A percentile compares a stretch with the other conserved stretches of the same genome.
Conservation (phyloP, 2,329 filamentous ascomycete genomes). For the Fusarium sp. region DNA sequence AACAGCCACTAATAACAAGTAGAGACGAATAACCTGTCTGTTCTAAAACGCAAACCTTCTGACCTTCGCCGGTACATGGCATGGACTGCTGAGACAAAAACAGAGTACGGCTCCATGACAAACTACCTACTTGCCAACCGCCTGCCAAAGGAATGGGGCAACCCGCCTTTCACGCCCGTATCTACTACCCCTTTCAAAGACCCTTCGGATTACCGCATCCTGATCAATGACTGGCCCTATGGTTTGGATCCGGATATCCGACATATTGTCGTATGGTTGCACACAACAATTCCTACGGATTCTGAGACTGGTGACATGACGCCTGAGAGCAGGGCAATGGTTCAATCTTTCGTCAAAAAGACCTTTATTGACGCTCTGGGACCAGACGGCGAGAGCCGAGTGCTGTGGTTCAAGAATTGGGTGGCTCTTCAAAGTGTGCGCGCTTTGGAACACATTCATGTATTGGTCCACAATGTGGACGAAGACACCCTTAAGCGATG, state of each 20-base stretch:
- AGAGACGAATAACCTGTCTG: constrained; percentile 74
- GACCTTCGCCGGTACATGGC: constrained; percentile 84
- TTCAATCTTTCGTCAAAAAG: constrained; percentile 77
- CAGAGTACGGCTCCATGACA: constrained; percentile 83
- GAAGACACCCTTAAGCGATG: constrained; percentile 66
- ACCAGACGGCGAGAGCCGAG: constrained; percentile 61
- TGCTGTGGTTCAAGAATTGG: constrained; percentile 97
- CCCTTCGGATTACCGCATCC: constrained; percentile 73
- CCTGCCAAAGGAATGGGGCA: constrained; percentile 75
- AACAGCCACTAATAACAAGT: constrained; percentile 29
- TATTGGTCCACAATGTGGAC: constrained; percentile 71
- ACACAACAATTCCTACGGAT: constrained; percentile 82
- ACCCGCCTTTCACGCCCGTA: constrained; percentile 66
- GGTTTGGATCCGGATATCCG: constrained; percentile 74
- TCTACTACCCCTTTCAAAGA: constrained; percentile 67
- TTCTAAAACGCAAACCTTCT: constrained; percentile 83
- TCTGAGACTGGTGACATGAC: constrained; percentile 79
- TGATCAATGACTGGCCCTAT: constrained; percentile 96
- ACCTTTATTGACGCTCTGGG: constrained; percentile 75
- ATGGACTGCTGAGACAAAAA: constrained; percentile 78
- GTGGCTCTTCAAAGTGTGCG: constrained; percentile 87
- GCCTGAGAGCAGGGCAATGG: constrained; percentile 70
- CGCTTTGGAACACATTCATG: constrained; percentile 89
- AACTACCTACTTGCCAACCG: constrained; percentile 81
- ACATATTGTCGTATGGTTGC: constrained; percentile 95